These are phyloP conservation scores for Amaranthus hypochondriacus DNA, from an alignment of 148 eudicot genomes.

Conservation along the genomic window DNA sequence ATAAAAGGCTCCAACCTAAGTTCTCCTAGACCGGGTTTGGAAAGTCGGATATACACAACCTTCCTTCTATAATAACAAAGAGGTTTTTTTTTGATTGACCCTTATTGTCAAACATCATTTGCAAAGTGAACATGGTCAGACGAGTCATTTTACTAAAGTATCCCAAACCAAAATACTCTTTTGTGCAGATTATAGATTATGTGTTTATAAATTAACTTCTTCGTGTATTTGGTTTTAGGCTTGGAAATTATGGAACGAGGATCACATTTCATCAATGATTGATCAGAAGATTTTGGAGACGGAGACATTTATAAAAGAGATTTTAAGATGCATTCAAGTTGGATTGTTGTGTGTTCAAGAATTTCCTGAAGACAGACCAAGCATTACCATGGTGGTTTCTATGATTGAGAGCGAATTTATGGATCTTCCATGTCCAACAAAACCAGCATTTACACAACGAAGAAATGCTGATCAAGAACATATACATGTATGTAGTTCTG, in stretches of 20 bases:
- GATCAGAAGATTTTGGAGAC: conserved; percentile 26
- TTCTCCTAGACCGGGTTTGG: too few relatives aligned
- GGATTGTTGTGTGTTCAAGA: conserved; percentile 60
- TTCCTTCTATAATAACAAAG: too few relatives aligned
- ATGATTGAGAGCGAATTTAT: conserved; percentile 38
- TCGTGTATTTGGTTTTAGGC: conserved; percentile 32
- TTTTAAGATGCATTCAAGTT: conserved; percentile 42
- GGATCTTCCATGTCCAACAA: conserved; percentile 25
- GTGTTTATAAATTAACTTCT: background rate
- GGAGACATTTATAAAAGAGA: conserved; percentile 12
- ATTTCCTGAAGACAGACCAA: conserved; percentile 43
- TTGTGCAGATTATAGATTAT: background rate
- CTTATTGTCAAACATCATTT: too few relatives aligned
- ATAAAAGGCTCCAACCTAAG: too few relatives aligned
- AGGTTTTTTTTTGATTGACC: too few relatives aligned
- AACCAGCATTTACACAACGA: conserved; percentile 19
- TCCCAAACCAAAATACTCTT: too few relatives aligned
- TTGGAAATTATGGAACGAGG: conserved; percentile 58
- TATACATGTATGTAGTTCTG: background rate
- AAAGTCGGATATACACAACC: too few relatives aligned
- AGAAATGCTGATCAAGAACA: background rate
- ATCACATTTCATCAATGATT: conserved; percentile 19
- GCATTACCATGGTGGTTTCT: conserved; percentile 32
- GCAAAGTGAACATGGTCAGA: too few relatives aligned
- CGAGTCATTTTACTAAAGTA: too few relatives aligned